Percentiles rank a stretch among this genome's conserved stretches.
These are phyloP conservation scores for Nakaseomyces uthaithaninus DNA, from an alignment of 1,139 yeast species.

Conservation along the genomic window DNA sequence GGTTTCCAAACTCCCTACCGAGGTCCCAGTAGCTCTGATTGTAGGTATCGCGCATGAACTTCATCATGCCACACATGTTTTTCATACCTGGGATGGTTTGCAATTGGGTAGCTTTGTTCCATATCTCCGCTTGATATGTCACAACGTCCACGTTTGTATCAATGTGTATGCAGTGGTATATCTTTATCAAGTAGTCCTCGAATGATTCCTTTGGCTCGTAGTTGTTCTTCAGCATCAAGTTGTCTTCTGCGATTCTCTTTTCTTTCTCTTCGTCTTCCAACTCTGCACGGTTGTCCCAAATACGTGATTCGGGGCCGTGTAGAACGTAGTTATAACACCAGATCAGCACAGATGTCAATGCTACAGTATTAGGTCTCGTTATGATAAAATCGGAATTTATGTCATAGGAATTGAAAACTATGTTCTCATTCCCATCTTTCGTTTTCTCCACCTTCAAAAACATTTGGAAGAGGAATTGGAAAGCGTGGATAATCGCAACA, in stretches of 20 bases:
- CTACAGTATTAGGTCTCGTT: conserved; percentile 50
- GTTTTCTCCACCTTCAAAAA: conserved; percentile 43
- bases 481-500: conserved; percentile 54
- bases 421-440: conserved; percentile 14
- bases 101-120: conserved; percentile 27
- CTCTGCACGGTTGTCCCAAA: conserved; percentile 30
- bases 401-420: conserved; percentile 31
- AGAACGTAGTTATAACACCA: conserved; percentile 50
- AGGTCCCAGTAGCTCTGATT: conserved; percentile 51
- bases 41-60: conserved; percentile 40
- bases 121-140: conserved; percentile 34
- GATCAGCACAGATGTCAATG: conserved; percentile 44
- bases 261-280: conserved; percentile 16
- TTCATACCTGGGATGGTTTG: conserved; percentile 33
- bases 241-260: conserved; percentile 25
- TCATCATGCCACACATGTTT: conserved; percentile 49
- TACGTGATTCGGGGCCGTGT: conserved; percentile 48
- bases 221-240: conserved; percentile 22
- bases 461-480: conserved; percentile 53
- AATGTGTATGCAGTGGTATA: conserved; percentile 17
- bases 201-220: conserved; percentile 26
- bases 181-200: conserved; percentile 16
- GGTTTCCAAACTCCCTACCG: conserved; percentile 49
- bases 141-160: conserved; percentile 21
- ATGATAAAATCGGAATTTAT: conserved; percentile 47